Percentiles rank a stretch among this genome's conserved stretches.
Evolutionary conservation across 2,329 filamentous ascomycete genomes (phyloP).

Genomic region (Trichoderma citrinoviride): DNA sequence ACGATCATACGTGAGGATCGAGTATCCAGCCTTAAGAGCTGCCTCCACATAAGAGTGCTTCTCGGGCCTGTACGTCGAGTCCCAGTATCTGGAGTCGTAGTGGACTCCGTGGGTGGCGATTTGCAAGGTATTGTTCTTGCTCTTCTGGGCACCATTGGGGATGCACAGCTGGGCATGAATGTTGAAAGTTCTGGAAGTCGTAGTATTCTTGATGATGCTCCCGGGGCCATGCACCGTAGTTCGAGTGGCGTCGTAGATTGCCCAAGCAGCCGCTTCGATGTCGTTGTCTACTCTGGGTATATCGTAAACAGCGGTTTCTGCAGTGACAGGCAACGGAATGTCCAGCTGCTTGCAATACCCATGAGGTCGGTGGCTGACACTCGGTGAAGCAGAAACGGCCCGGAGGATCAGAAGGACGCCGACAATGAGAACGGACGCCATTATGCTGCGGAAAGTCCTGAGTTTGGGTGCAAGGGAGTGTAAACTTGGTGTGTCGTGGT

Average conservation of each 20-base stretch:
- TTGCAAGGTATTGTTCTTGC: background rate
- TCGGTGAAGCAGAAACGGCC: background rate
- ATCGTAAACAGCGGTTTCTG: background rate
- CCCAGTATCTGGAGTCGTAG: slow-evolving; percentile 17
- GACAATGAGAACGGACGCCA: background rate
- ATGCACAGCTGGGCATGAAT: slow-evolving; percentile 10
- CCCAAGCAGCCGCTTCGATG: slow-evolving; percentile 11
- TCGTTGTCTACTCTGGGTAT: slow-evolving; percentile 15
- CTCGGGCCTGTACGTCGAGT: slow-evolving; percentile 14
- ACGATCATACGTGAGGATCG: slow-evolving; percentile 10
- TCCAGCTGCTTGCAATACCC: slow-evolving; percentile 16
- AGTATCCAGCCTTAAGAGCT: slow-evolving; percentile 6
- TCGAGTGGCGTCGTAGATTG: slow-evolving; percentile 8
- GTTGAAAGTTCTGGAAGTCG: slow-evolving; percentile 1
- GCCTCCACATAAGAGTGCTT: slow-evolving; percentile 15
- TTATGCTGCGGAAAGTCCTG: background rate
- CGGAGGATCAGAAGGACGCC: background rate
- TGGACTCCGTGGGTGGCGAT: slow-evolving; percentile 16
- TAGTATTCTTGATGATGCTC: slow-evolving; percentile 14
- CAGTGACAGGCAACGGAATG: background rate
- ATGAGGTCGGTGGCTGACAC: background rate
- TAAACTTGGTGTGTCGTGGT: too few relatives aligned
- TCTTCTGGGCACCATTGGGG: background rate
- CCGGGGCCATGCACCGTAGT: background rate
- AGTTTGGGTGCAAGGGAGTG: too few relatives aligned